Evolutionary conservation across 768 basidiomycete species (phyloP).

Genomic region (Boletus reticulatus): DNA sequence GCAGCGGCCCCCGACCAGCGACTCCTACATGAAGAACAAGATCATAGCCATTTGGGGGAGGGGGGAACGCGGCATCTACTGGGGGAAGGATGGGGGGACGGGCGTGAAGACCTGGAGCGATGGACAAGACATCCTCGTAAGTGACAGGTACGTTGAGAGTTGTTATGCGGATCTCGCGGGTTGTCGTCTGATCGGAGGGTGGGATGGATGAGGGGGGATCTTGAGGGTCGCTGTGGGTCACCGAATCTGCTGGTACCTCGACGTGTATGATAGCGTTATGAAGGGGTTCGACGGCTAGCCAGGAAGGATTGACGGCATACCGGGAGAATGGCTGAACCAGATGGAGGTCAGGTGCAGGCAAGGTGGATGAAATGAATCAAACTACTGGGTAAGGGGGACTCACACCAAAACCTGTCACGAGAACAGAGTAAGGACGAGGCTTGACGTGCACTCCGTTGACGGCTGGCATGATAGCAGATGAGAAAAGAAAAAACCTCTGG

Average conservation of each 20-base stretch:
- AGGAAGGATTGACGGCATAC: conserved; percentile 63
- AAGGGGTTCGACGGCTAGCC: conserved; percentile 64
- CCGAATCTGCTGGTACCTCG: conserved; percentile 33
- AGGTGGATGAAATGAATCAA: conserved; percentile 21
- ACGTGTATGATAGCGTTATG: conserved; percentile 52
- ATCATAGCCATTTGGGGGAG: conserved; percentile 54
- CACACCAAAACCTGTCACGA: conserved; percentile 55
- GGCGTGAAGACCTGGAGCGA: conserved; percentile 58
- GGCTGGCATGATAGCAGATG: conserved; percentile 29
- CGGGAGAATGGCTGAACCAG: conserved; percentile 52
- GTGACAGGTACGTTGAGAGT: conserved; percentile 55
- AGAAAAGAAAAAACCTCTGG: not conserved
- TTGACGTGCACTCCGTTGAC: conserved; percentile 23
- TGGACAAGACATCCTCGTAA: conserved; percentile 54
- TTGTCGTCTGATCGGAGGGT: conserved; percentile 6
- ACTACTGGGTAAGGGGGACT: conserved; percentile 32
- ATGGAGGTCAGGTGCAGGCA: conserved; percentile 15
- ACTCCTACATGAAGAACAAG: conserved; percentile 72
- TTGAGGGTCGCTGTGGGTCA: conserved; percentile 14
- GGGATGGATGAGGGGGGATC: not conserved
- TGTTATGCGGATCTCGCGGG: conserved; percentile 57
- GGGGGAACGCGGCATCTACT: conserved; percentile 37
- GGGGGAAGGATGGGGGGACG: conserved; percentile 51
- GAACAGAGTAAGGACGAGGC: conserved; percentile 41
- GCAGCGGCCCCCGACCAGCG: conserved; percentile 58